Evolutionary conservation across 441 rosid genomes (phyloP).

Genomic region (Melastoma candidum): DNA sequence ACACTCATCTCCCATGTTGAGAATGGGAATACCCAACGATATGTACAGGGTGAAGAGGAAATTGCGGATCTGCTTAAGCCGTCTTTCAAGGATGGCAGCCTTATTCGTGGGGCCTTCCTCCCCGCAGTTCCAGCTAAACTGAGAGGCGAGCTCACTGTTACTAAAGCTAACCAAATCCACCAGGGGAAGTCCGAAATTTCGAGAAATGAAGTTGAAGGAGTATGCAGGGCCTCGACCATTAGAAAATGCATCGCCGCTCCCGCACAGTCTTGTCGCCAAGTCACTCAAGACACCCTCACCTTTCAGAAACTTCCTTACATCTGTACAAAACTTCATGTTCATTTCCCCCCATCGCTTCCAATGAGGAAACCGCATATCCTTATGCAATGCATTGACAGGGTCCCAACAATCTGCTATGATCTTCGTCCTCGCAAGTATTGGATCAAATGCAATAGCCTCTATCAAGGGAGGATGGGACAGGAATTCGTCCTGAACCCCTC

Average conservation of each 20-base stretch:
- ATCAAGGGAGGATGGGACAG: constrained; percentile 77
- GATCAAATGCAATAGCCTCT: constrained; percentile 91
- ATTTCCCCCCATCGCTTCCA: constrained; percentile 93
- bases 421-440: constrained; percentile 62
- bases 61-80: constrained; percentile 79
- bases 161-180: constrained; percentile 88
- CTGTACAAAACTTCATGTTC: constrained; percentile 49
- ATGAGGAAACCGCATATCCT: constrained; percentile 60
- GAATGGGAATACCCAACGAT: constrained; percentile 78
- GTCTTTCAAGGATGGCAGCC: constrained; percentile 54
- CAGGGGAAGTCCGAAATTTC: constrained; percentile 76
- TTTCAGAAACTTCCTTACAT: constrained; percentile 60
- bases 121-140: constrained; percentile 91
- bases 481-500: constrained; percentile 54
- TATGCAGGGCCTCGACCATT: constrained; percentile 84
- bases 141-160: constrained; percentile 34
- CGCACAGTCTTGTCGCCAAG: constrained; percentile 86
- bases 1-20: constrained; percentile 93
- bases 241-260: constrained; percentile 75
- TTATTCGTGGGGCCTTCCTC: constrained; percentile 81
- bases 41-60: constrained; percentile 63
- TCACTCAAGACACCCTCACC: constrained; percentile 67
- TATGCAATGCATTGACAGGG: constrained; percentile 28
- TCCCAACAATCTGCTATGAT: constrained; percentile 76
- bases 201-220: constrained; percentile 62